Conservation (phyloP, 805 yeast genomes). For the Saturnispora galanensis region DNA sequence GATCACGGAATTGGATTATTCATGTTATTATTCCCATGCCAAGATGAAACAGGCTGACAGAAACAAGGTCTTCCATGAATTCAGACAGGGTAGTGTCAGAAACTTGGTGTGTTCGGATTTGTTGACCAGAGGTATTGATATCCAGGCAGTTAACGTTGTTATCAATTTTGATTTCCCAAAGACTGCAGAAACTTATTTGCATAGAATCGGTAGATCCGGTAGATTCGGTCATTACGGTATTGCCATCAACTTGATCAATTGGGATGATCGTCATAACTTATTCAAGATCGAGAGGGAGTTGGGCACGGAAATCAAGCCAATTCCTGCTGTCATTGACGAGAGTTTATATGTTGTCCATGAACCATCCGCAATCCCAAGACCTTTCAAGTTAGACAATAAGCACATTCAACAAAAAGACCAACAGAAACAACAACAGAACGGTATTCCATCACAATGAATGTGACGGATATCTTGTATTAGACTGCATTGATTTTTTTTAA, state of each 20-base stretch:
- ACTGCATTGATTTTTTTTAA: too few species aligned
- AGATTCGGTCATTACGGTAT: slow-evolving; percentile 97
- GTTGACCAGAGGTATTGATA: slow-evolving; percentile 96
- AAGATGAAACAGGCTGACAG: slow-evolving; percentile 96
- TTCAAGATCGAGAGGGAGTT: slow-evolving; percentile 95
- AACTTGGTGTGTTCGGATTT: slow-evolving; percentile 95
- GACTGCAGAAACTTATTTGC: slow-evolving; percentile 93
- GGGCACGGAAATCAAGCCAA: slow-evolving; percentile 95
- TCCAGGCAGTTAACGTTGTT: slow-evolving; percentile 97
- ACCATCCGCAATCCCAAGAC: slow-evolving; percentile 68
- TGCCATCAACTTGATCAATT: slow-evolving; percentile 91
- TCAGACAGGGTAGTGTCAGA: slow-evolving; percentile 96
- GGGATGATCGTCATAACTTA: slow-evolving; percentile 91
- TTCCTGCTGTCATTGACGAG: slow-evolving; percentile 88
- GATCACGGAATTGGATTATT: slow-evolving; percentile 91
- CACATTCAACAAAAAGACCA: slow-evolving; percentile 21
- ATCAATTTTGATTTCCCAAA: slow-evolving; percentile 98
- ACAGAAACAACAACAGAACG: slow-evolving; percentile 23
- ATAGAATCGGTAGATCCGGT: slow-evolving; percentile 98
- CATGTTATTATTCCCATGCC: slow-evolving; percentile 95
- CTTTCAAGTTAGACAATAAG: slow-evolving; percentile 57
- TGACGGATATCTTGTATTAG: not conserved
- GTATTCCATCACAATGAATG: slow-evolving; percentile 1
- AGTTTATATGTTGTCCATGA: slow-evolving; percentile 81
- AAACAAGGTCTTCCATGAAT: slow-evolving; percentile 96